Percentiles rank a stretch among this genome's conserved stretches.
Evolutionary conservation across 805 yeast species (phyloP).

Genomic region (Barnettozyma californica): DNA sequence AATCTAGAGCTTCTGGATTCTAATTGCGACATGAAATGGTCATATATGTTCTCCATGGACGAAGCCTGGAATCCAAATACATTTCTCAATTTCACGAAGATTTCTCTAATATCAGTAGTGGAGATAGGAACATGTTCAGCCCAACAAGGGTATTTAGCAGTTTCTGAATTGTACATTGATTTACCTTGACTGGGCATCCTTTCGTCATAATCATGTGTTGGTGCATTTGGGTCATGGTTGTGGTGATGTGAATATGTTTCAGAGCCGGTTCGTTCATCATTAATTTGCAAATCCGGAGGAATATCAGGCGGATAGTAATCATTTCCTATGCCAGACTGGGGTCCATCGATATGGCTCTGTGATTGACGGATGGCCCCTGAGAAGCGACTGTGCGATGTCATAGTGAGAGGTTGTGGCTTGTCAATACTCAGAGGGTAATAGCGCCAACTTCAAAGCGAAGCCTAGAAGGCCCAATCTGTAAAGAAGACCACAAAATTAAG

Average conservation of each 20-base stretch:
- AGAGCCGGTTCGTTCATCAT: not conserved
- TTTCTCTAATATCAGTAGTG: conserved; percentile 52
- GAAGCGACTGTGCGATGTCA: not conserved
- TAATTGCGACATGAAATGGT: conserved; percentile 70
- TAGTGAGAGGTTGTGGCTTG: not conserved
- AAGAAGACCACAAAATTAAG: not conserved
- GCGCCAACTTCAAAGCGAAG: not conserved
- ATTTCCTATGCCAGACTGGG: not conserved
- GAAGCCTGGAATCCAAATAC: conserved; percentile 84
- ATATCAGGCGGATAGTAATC: not conserved
- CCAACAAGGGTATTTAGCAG: conserved; percentile 16
- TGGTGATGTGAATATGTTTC: not conserved
- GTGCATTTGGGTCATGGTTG: too few relatives aligned
- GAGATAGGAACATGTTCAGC: conserved; percentile 64
- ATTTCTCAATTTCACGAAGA: conserved; percentile 52
- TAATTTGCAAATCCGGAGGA: not conserved
- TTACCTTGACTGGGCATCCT: not conserved
- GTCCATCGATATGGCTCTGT: not conserved
- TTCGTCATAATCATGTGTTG: not conserved
- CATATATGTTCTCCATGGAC: conserved; percentile 73
- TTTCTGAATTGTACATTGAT: not conserved
- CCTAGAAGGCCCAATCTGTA: not conserved
- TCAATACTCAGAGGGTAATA: not conserved
- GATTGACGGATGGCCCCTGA: not conserved
- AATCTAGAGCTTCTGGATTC: conserved; percentile 86